Conservation (phyloP, 306 rosid species). For the Begonia loranthoides region DNA sequence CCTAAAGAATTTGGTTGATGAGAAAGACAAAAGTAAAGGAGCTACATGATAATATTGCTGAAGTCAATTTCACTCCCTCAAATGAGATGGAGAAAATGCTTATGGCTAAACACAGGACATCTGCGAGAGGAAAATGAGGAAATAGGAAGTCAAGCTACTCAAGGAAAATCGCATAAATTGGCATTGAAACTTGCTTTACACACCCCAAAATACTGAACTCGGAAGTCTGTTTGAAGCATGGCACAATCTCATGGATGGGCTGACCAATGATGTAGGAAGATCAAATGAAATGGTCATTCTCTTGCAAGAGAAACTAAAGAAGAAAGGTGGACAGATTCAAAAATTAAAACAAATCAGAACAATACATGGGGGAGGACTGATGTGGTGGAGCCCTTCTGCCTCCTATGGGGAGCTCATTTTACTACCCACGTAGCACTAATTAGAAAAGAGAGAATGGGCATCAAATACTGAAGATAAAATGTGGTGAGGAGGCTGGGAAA, state of each 20-base stretch:
- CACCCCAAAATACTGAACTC: constrained; percentile 61
- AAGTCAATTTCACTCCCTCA: constrained; percentile 66
- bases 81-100: constrained; percentile 92
- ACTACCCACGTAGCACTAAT: too few species aligned
- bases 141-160: too few species aligned
- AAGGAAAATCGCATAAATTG: constrained; percentile 90
- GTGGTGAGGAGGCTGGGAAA: too few species aligned
- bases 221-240: constrained; percentile 74
- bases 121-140: constrained; percentile 96
- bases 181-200: constrained; percentile 71
- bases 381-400: too few species aligned
- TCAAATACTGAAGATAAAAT: too few species aligned
- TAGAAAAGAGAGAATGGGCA: too few species aligned
- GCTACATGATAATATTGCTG: constrained; percentile 74
- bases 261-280: constrained; percentile 84
- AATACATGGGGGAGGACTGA: constrained; percentile 24
- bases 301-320: constrained; percentile 55
- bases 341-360: constrained; percentile 36
- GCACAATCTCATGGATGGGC: constrained; percentile 64
- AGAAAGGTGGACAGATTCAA: constrained; percentile 46
- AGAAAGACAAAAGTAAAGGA: constrained; percentile 75
- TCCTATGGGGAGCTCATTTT: too few species aligned
- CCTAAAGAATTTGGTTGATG: constrained; percentile 68
- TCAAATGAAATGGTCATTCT: constrained; percentile 75
- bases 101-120: constrained; percentile 89